A percentile compares a stretch with the other conserved stretches of the same genome.
Conservation (phyloP, 176 grass and related monocot species). For the Avena sativa region DNA sequence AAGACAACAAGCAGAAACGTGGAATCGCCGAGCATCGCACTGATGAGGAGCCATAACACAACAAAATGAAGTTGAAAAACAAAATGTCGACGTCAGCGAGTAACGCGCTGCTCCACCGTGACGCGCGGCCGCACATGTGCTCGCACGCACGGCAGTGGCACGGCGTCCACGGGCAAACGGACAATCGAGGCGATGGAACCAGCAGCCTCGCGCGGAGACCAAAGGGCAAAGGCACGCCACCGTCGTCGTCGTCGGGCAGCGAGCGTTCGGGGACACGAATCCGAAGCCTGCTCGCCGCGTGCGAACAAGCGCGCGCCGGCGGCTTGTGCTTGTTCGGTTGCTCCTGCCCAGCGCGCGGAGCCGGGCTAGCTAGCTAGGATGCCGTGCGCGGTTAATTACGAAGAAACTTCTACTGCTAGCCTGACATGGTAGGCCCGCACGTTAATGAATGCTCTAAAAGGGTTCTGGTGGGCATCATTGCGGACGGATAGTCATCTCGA, state of each 20-base stretch:
- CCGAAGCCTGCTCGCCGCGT: conserved; percentile 23
- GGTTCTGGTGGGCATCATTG: not conserved
- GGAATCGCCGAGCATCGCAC: not conserved
- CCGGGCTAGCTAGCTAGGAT: not conserved
- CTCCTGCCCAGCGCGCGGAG: conserved; percentile 7
- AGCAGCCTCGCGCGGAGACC: no score
- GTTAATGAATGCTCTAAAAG: not conserved
- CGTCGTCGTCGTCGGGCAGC: not conserved
- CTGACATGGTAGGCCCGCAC: not conserved
- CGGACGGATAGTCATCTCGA: not conserved
- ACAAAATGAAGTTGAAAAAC: conserved; percentile 3
- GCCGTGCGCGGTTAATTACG: not conserved
- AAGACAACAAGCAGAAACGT: conserved; percentile 18
- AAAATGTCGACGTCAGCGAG: not conserved
- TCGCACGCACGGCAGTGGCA: not conserved
- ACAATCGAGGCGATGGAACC: not conserved
- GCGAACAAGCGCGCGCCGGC: conserved; percentile 40
- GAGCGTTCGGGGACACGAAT: conserved; percentile 32
- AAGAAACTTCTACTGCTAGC: not conserved
- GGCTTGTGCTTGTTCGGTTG: conserved; percentile 44
- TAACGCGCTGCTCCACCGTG: not conserved
- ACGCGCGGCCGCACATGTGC: no score
- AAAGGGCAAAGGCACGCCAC: not conserved
- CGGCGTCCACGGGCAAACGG: not conserved
- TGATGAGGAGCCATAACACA: not conserved